Conservation (phyloP, 345 rosid species). For the Salix arbutifolia region DNA sequence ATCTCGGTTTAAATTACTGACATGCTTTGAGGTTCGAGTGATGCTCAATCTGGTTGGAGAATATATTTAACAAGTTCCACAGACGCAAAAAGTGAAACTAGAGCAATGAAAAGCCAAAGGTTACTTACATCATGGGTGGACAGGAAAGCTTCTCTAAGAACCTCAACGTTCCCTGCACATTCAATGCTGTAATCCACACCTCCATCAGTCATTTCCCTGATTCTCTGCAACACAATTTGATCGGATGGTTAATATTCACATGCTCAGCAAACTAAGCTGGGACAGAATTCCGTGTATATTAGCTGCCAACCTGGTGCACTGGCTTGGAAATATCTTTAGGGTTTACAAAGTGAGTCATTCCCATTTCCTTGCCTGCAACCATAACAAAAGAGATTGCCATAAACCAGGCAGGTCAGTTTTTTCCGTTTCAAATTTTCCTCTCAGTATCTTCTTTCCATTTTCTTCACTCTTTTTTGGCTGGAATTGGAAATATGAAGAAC, state of each 20-base stretch:
- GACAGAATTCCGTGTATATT: not conserved
- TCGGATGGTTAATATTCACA: not conserved
- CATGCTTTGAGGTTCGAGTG: not conserved
- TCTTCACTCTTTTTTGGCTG: no score
- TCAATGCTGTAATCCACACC: conserved; percentile 69
- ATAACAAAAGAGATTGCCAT: not conserved
- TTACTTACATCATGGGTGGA: conserved; percentile 40
- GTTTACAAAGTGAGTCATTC: conserved; percentile 35
- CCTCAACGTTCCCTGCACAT: conserved; percentile 46
- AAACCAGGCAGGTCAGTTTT: not conserved
- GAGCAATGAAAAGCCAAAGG: not conserved
- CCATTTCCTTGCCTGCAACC: conserved; percentile 30
- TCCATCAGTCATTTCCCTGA: conserved; percentile 46
- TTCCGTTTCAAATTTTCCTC: no score
- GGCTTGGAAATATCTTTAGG: conserved; percentile 26
- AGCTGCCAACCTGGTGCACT: conserved; percentile 27
- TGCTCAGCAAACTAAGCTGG: not conserved
- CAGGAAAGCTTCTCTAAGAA: conserved; percentile 67
- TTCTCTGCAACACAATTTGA: conserved; percentile 28
- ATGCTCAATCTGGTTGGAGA: not conserved
- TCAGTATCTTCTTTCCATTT: no score
- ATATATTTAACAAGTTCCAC: not conserved
- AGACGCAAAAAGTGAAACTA: not conserved
- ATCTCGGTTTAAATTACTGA: no score
- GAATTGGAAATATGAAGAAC: no score